These are phyloP conservation scores for Cudoniella acicularis DNA, from an alignment of 495 filamentous ascomycete species.

Conservation along the genomic window DNA sequence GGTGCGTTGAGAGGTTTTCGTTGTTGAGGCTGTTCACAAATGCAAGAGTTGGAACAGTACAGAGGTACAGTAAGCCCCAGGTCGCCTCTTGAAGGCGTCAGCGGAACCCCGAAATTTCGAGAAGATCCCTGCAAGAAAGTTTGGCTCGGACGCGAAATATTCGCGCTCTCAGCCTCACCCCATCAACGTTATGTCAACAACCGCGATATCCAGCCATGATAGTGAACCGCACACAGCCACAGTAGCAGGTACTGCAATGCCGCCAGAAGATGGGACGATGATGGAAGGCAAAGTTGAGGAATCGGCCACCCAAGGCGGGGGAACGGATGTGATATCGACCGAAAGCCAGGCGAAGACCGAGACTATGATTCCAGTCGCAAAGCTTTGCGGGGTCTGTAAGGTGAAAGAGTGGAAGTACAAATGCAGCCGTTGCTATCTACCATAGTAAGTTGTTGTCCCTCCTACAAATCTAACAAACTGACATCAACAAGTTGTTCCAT, in stretches of 20 bases:
- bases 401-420: constrained; percentile 58
- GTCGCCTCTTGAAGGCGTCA: too few species aligned
- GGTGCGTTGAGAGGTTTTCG: neutral
- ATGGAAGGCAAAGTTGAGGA: too few species aligned
- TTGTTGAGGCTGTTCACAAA: neutral
- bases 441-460: constrained; percentile 49
- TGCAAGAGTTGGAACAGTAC: neutral
- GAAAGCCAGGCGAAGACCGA: neutral
- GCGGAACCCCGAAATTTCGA: neutral
- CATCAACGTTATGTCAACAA: too few species aligned
- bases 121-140: neutral
- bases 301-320: too few species aligned
- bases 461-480: constrained; percentile 4
- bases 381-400: constrained; percentile 56
- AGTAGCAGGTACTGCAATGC: too few species aligned
- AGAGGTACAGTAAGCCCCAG: too few species aligned
- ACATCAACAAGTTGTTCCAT: constrained; percentile 59
- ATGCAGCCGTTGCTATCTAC: constrained; percentile 57
- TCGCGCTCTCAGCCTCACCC: too few species aligned
- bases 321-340: too few species aligned
- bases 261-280: too few species aligned
- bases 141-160: neutral
- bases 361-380: constrained; percentile 1
- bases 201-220: too few species aligned
- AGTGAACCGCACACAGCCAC: too few species aligned